Evolutionary conservation across 2,329 filamentous ascomycete species (phyloP).

Genomic region (Trichoderma sp.): DNA sequence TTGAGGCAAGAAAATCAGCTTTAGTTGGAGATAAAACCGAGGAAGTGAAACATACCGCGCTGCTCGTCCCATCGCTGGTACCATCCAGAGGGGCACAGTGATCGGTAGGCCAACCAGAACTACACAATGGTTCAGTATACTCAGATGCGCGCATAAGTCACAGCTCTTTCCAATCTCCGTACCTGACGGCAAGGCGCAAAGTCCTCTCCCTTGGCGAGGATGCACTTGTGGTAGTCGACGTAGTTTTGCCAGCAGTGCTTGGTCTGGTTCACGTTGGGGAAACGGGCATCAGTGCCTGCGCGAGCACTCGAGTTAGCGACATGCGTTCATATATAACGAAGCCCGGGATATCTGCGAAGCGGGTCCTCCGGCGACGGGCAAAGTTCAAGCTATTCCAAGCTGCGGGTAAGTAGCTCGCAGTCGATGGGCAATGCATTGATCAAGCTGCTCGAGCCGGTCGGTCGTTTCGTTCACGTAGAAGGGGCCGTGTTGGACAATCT

Average conservation of each 20-base stretch:
- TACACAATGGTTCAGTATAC: slow-evolving; percentile 39
- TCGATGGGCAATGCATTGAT: slow-evolving; percentile 24
- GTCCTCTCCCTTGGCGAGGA: slow-evolving; percentile 96
- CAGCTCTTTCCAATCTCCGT: slow-evolving; percentile 33
- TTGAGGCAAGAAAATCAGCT: neutral
- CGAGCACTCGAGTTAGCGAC: slow-evolving; percentile 16
- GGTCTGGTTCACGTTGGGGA: slow-evolving; percentile 97
- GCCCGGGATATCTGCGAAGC: neutral
- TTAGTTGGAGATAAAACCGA: slow-evolving; percentile 22
- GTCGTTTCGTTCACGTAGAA: slow-evolving; percentile 23
- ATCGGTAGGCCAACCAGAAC: slow-evolving; percentile 97
- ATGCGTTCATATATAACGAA: neutral
- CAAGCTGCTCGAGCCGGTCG: slow-evolving; percentile 27
- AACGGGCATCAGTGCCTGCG: slow-evolving; percentile 95
- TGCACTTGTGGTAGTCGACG: slow-evolving; percentile 99
- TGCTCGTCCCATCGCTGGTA: slow-evolving; percentile 95
- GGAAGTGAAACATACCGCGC: slow-evolving; percentile 65
- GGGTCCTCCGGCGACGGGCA: slow-evolving; percentile 9
- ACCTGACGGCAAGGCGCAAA: slow-evolving; percentile 97
- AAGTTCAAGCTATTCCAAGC: slow-evolving; percentile 5
- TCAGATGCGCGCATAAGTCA: neutral
- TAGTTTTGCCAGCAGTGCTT: slow-evolving; percentile 99
- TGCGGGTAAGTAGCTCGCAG: neutral
- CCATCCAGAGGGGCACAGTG: slow-evolving; percentile 95
- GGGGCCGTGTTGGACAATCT: slow-evolving; percentile 29